Conservation (phyloP, 495 filamentous ascomycete species). For the Hypoxylon perforatum region DNA sequence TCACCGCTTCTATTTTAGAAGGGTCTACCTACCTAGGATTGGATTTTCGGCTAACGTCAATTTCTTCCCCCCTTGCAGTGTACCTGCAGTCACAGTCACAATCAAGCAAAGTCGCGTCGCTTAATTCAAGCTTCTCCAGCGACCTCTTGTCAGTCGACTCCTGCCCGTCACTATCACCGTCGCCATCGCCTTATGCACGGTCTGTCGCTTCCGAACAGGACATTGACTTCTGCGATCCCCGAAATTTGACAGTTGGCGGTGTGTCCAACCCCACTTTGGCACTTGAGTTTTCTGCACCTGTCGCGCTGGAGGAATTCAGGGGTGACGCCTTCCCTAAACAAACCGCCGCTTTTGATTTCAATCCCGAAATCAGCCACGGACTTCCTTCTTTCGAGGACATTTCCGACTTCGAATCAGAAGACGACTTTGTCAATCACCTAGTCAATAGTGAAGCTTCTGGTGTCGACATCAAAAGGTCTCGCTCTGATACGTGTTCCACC, state of each 20-base stretch:
- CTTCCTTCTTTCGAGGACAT: constrained; percentile 84
- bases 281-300: constrained; percentile 70
- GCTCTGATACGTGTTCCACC: constrained; percentile 74
- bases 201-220: constrained; percentile 75
- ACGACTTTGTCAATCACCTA: constrained; percentile 83
- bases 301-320: constrained; percentile 74
- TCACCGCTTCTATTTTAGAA: constrained; percentile 41
- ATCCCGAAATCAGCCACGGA: constrained; percentile 65
- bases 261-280: constrained; percentile 61
- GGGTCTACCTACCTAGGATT: neutral
- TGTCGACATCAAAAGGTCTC: constrained; percentile 76
- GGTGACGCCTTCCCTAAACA: constrained; percentile 61
- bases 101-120: constrained; percentile 58
- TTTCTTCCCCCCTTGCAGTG: constrained; percentile 63
- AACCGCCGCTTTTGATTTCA: constrained; percentile 65
- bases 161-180: constrained; percentile 89
- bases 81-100: constrained; percentile 75
- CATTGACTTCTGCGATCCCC: constrained; percentile 91
- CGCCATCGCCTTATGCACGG: constrained; percentile 81
- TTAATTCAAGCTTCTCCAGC: constrained; percentile 70
- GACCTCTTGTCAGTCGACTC: constrained; percentile 76
- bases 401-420: constrained; percentile 92
- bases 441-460: constrained; percentile 68
- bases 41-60: constrained; percentile 49
- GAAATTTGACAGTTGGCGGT: constrained; percentile 83